These are phyloP conservation scores for Populus tremula DNA, from an alignment of 345 rosid genomes.

Conservation along the genomic window DNA sequence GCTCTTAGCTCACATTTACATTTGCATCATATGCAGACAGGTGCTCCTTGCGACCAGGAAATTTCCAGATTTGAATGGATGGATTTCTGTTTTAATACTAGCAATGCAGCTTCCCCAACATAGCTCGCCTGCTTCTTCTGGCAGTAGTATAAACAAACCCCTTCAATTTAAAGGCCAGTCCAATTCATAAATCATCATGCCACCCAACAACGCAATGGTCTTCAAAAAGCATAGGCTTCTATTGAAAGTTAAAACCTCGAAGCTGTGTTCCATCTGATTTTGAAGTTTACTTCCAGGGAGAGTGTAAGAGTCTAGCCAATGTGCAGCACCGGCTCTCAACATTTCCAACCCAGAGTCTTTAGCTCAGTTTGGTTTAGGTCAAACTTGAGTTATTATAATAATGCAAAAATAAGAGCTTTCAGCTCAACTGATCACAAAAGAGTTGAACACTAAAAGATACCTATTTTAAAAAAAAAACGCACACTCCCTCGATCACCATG, in stretches of 20 bases:
- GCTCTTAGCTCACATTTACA: neutral
- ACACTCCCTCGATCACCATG: neutral
- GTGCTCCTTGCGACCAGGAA: neutral
- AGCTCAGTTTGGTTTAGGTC: constrained; percentile 66
- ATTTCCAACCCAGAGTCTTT: constrained; percentile 72
- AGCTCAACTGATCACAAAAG: neutral
- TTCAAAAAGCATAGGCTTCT: too few relatives aligned
- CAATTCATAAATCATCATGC: too few relatives aligned
- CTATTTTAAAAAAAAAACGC: neutral
- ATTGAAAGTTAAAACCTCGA: too few relatives aligned
- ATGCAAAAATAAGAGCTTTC: neutral
- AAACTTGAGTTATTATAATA: constrained; percentile 40
- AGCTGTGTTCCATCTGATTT: too few relatives aligned
- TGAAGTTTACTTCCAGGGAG: too few relatives aligned
- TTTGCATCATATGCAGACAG: neutral
- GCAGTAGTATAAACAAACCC: neutral
- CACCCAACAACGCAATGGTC: too few relatives aligned
- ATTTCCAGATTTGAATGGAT: neutral
- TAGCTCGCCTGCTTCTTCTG: neutral
- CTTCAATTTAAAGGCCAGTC: neutral
- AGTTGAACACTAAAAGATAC: neutral
- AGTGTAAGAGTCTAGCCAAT: neutral
- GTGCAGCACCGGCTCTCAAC: constrained; percentile 12
- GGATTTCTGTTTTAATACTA: neutral
- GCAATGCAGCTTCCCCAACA: neutral